Evolutionary conservation across 306 rosid genomes (phyloP).

Genomic region (Herpetospermum pedunculosum): DNA sequence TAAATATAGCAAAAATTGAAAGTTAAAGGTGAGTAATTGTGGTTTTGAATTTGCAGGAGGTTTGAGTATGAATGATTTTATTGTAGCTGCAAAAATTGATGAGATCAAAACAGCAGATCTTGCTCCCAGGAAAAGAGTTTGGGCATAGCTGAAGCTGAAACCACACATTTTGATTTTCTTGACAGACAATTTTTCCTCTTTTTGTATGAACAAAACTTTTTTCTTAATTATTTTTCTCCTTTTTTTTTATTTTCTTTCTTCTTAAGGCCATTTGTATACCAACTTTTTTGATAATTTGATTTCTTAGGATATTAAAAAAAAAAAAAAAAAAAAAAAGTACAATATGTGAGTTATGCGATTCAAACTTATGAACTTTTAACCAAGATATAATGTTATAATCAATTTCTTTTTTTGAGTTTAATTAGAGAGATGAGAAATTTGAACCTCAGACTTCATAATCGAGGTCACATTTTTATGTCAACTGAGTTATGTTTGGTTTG

Average conservation of each 20-base stretch:
- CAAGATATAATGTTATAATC: too few species aligned
- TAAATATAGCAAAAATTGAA: not conserved
- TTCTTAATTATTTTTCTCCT: not conserved
- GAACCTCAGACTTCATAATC: too few species aligned
- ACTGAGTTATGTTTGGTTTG: too few species aligned
- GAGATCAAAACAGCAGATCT: conserved; percentile 74
- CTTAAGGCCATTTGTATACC: not conserved
- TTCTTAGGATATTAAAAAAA: too few species aligned
- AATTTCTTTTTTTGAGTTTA: too few species aligned
- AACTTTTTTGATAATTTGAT: not conserved
- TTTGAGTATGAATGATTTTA: conserved; percentile 82
- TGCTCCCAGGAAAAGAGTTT: conserved; percentile 64
- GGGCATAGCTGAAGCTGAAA: conserved; percentile 62
- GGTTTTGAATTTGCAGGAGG: conserved; percentile 60
- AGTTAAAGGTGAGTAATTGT: not conserved
- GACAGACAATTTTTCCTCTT: not conserved
- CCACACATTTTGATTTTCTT: not conserved
- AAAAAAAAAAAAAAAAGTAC: too few species aligned
- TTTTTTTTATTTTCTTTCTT: not conserved
- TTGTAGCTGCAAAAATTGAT: conserved; percentile 78
- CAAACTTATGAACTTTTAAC: too few species aligned
- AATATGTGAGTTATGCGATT: too few species aligned
- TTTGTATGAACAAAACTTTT: not conserved
- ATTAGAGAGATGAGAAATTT: too few species aligned
- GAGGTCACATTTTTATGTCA: too few species aligned